Evolutionary conservation across 2,329 filamentous ascomycete species (phyloP), one percentile per base, ranked within the genome.

Genomic region (Elsinoe arachidis): DNA sequence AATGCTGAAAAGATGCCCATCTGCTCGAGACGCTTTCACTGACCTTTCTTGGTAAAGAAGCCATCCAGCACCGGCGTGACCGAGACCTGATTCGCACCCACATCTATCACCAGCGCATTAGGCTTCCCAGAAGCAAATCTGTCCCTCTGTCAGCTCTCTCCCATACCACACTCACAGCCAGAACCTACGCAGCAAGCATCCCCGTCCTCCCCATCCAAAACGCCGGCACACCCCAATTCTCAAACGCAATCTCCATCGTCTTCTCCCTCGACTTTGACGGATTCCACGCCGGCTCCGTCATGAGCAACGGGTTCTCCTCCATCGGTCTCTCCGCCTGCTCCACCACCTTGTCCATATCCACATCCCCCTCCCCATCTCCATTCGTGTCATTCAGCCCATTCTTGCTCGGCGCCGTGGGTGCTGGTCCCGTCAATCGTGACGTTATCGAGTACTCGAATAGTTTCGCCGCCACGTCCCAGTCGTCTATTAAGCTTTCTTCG

Each of bases 201-300:
- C 92, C 90, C 55, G 85, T 95, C 67, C 89, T 85, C 61, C 89
- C 89, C 60, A 97, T 78, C 80, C 92, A 99, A 73, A 96, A 97
- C 4, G 93, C 93, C 15, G 93, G 93, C 57, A 87, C 87, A 26
- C 90, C 91, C 90, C 93, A 99, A 68, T 84, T 88, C 78, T 99
- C 93, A 86, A 99, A 96, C 59, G 90, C 90, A 61, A 97, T 84
- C 75, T 99, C 93, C 66, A 96, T 92, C 39, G 87, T 86, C 80
- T 93, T 95, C 75, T 99, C 93, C 60, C 95, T 81, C 60, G 87
- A 83, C 76, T 96, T 96, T 43, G 82, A 73, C 23, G 84, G 80
- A 73, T 96, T 97, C 91, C 92, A 97, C 10, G 89, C 87, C 12
- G 91, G 88, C 73, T 99, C 93, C 0, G 90, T 96, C 82, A 99